Base-by-base conservation (phyloP, 1,284 basidiomycete genomes). In the Ustilago xerochloae region DNA sequence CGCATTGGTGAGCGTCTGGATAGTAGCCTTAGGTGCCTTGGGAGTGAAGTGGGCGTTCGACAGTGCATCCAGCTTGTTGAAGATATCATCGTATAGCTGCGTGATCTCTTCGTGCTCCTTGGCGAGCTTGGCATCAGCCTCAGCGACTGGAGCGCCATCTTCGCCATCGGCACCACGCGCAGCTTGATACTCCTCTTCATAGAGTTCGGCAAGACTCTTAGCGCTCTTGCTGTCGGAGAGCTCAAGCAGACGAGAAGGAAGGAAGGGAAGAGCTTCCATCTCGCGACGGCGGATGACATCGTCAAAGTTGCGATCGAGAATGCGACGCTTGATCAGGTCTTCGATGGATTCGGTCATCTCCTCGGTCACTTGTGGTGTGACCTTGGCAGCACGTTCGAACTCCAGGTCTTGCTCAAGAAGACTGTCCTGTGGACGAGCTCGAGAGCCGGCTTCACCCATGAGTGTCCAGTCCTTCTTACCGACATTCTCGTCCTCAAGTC, bases 31-130 rank as follows among this genome's bases (percentile, higher is more conserved):
- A 28, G 96, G 94, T 83, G 91, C 90, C 85, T 97, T 97, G 4
- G 97, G 97, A 6, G 93, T 92, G 84, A 94, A 98, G 86, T 98
- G 93, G 3, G 95, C 91, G 83, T 97, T 97, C 83, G 91, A 93
- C 41, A 99, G 87, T 7, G 95, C 94, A 85, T 99, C 96, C 29
- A 99, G 88, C 85, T 97, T 97, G 66, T 89, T 88, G 72, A 91
- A 93, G 39, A 99, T 91, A 45, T 89, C 89, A 63, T 94, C 92
- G 91, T 95, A 97, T 10, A 92, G 79, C 49, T 87, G 86, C 63
- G 91, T 90, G 54, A 99, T 90, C 83, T 93, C 93, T 16, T 91
- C 89, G 83, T 97, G 96, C 85, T 97, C 93, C 82, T 93, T 91
- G 79, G 88, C 87, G 28, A 99, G 87, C 85, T 93, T 95, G 24